Conservation (phyloP, 148 eudicot genomes). For the Persicaria maculosa region DNA sequence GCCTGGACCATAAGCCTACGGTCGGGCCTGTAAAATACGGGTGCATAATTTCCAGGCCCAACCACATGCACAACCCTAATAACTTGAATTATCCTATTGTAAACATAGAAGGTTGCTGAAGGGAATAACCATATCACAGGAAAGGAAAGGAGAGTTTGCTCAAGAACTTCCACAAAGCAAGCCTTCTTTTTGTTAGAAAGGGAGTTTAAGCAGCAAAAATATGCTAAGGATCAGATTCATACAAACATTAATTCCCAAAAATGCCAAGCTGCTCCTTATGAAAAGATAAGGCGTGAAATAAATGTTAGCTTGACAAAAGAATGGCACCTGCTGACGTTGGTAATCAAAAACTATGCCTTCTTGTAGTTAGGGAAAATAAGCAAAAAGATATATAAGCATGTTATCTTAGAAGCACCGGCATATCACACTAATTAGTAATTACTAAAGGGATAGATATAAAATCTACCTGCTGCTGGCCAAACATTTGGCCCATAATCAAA, state of each 20-base stretch:
- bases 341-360: conserved; percentile 62
- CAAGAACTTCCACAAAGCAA: background rate
- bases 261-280: background rate
- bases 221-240: background rate
- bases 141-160: background rate
- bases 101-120: background rate
- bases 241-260: background rate
- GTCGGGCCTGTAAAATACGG: too few relatives aligned
- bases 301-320: conserved; percentile 10
- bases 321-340: conserved; percentile 63
- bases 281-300: background rate
- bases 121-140: background rate
- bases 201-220: background rate
- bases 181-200: background rate
- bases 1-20: too few relatives aligned
- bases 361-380: conserved; percentile 32
- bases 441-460: background rate
- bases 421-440: background rate
- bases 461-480: conserved; percentile 76
- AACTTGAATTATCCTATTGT: background rate
- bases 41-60: too few relatives aligned
- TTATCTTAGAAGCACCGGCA: background rate
- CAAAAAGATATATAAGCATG: background rate
- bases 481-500: conserved; percentile 51
- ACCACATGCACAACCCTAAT: background rate